Evolutionary conservation across 805 yeast species (phyloP), one percentile per base, ranked within the genome.

Genomic region (Kuraishia hungarica): DNA sequence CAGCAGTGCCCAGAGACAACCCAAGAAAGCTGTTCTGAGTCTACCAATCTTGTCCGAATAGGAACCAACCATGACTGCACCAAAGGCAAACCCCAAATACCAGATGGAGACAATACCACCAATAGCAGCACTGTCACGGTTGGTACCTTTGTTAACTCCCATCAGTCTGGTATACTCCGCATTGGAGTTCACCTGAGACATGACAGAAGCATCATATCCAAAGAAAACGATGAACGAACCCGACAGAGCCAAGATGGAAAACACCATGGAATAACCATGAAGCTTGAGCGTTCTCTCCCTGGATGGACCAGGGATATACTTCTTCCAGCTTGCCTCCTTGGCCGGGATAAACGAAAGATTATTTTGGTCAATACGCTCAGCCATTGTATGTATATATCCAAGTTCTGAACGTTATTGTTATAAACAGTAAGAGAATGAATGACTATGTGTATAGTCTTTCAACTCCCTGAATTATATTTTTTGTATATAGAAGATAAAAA

Each of bases 1-100:
- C 26, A 70, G 53, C 26, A 39, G 17, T 10, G 53, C 53, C 53
- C 53, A 51, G n/a, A 51, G 47, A 26, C 53, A 51, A 2, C 53
- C 53, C 29, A 51, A 11, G 29, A 29, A 39, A 15, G 53, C 53
- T 7, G 53, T 51, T 22, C 53, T 35, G 29, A 51, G 48, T 35
- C 53, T 29, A 15, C 53, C 53, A 13, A 51, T 51, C n/a, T 46
- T 29, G 48, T 51, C 53, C 11, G 48, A 15, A 24, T 51, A 51
- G 48, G 20, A 2, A 39, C 53, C 53, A 7, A 35, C 48, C 53
- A 51, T 51, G 29, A 51, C 21, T 13, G 53, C 53, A n/a, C 53
- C 53, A 19, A 51, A 20, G 17, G 23, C 48, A 35, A 51, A 51
- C 13, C 53, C 53, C 19, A 51, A 23, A 21, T 39, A 51, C 53